Base-by-base conservation (phyloP, 371 early-diverging fungal genomes). In the Chytridium lagenaria region DNA sequence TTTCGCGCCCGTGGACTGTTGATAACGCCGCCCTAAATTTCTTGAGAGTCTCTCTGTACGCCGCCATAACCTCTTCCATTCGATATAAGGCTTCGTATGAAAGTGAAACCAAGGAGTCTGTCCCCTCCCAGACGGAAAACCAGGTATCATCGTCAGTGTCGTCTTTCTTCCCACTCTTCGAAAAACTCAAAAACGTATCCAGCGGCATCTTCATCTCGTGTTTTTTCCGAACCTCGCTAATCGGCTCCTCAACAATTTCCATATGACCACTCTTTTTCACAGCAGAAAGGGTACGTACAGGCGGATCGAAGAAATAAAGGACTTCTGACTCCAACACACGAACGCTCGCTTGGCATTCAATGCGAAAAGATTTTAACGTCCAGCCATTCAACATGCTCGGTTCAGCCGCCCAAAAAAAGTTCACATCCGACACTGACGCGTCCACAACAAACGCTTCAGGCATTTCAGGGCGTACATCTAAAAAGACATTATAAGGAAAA, bases 331-430 rank as follows among this genome's bases (percentile, higher is more conserved):
- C 61, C 26, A 5, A 2, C 19, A 61, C 2, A 2, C 61, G 3
- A 3, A 61, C 61, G 19, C 7, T 30, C 10, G 66, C 66, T 38
- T 30, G 7, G 66, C 66, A 66, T 5, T 66, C 66, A 44, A 66
- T 38, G n/a, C 66, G n/a, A 44, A n/a, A 66, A 2, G 15, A 5
- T 7, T 26, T 30, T 5, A 66, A 66, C 5, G n/a, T 44, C 16
- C 66, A 38, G 26, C 44, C 66, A 28, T 44, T 66, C 23, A 66
- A 44, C 3, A n/a, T 2, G 28, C 19, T 44, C 7, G 10, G 10
- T 26, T 40, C 30, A 10, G 10, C 10, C 66, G 37, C 49, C 39
- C 39, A 66, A 44, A 16, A 38, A 33, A 66, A 26, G 5, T 23
- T 5, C 36, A 66, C 19, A 37, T 38, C 66, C 40, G 44, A 12